phyloP scores from a whole-genome alignment of 2,329 filamentous ascomycete genomes.

The Clonostachys sp. region DNA sequence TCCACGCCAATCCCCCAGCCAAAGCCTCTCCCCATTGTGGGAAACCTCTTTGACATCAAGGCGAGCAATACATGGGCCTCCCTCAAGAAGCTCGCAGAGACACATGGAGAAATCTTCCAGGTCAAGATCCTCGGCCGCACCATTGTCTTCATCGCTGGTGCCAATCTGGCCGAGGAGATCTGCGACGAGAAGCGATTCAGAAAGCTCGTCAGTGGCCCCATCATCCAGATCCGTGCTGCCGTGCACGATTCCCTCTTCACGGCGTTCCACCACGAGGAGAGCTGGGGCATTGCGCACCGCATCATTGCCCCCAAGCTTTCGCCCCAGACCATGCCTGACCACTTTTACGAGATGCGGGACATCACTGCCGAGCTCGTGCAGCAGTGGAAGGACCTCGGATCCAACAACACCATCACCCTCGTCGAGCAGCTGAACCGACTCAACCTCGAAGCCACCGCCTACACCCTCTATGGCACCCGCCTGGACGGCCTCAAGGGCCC shows the following conservation, averaged over 20 bases:
- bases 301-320: constrained; percentile 43
- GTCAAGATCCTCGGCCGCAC: constrained; percentile 24
- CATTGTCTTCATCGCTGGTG: constrained; percentile 39
- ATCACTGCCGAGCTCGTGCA: constrained; percentile 42
- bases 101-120: constrained; percentile 31
- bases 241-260: constrained; percentile 50
- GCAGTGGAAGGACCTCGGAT: constrained; percentile 38
- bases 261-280: constrained; percentile 39
- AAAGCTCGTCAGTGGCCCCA: constrained; percentile 47
- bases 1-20: constrained; percentile 26
- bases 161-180: constrained; percentile 41
- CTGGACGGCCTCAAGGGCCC: constrained; percentile 39
- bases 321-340: constrained; percentile 19
- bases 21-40: constrained; percentile 24
- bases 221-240: constrained; percentile 44
- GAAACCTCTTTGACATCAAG: constrained; percentile 27
- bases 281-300: constrained; percentile 46
- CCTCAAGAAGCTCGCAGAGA: constrained; percentile 25
- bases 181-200: constrained; percentile 50
- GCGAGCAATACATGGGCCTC: constrained; percentile 28
- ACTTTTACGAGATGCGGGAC: constrained; percentile 42
- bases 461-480: constrained; percentile 46
- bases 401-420: constrained; percentile 32
- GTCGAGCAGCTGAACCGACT: constrained; percentile 46
- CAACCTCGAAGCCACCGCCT: constrained; percentile 45